These are phyloP conservation scores for Cyberlindnera suaveolens DNA, from an alignment of 805 yeast genomes.

Conservation along the genomic window DNA sequence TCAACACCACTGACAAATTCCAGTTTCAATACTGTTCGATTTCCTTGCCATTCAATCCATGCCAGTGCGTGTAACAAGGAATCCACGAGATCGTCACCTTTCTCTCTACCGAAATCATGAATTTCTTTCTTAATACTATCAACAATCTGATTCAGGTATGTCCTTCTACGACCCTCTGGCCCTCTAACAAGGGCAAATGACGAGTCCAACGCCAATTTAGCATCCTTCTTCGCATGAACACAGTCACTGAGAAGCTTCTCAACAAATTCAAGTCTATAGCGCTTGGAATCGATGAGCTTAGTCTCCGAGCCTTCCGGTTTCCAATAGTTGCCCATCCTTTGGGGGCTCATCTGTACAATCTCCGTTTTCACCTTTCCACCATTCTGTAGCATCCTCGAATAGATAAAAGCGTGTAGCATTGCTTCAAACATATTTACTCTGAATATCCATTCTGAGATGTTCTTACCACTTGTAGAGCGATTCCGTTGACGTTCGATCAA, in stretches of 20 bases:
- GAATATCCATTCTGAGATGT: slow-evolving; percentile 44
- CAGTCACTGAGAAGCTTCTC: slow-evolving; percentile 8
- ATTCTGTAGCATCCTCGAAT: slow-evolving; percentile 2
- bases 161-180: neutral
- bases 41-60: slow-evolving; percentile 23
- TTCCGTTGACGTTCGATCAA: slow-evolving; percentile 53
- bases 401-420: slow-evolving; percentile 32
- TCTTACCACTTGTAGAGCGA: slow-evolving; percentile 40
- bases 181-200: neutral
- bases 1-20: slow-evolving; percentile 17
- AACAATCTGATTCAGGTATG: neutral
- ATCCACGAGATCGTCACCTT: slow-evolving; percentile 24
- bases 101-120: slow-evolving; percentile 6
- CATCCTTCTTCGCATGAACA: neutral
- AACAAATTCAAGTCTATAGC: slow-evolving; percentile 12
- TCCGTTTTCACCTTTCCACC: slow-evolving; percentile 5
- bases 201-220: neutral
- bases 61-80: slow-evolving; percentile 19
- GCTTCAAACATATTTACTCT: slow-evolving; percentile 50
- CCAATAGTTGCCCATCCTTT: slow-evolving; percentile 21
- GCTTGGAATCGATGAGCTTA: slow-evolving; percentile 11
- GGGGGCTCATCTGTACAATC: slow-evolving; percentile 15
- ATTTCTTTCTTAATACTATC: neutral
- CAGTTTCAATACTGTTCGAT: slow-evolving; percentile 16
- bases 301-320: slow-evolving; percentile 5